These are phyloP conservation scores for Plectosphaerella plurivora DNA, from an alignment of 2,329 filamentous ascomycete species.

Conservation along the genomic window DNA sequence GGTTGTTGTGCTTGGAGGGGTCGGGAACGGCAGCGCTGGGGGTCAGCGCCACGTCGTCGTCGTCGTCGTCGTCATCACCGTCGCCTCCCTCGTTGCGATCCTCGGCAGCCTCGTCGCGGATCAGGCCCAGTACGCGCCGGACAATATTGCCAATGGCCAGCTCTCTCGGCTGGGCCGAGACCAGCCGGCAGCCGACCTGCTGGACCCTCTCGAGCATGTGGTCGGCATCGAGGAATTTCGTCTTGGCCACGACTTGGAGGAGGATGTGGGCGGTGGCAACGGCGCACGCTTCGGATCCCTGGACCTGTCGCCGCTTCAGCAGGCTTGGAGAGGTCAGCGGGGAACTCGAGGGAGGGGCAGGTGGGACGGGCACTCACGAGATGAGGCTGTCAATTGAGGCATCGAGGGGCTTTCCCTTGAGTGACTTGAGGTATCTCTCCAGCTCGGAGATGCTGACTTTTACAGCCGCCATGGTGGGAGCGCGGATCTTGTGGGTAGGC, in stretches of 20 bases:
- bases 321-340: conserved; percentile 49
- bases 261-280: conserved; percentile 88
- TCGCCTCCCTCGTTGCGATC: conserved; percentile 58
- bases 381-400: conserved; percentile 79
- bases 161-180: conserved; percentile 82
- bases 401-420: conserved; percentile 73
- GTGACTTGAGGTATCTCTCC: conserved; percentile 71
- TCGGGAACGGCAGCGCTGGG: conserved; percentile 33
- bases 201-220: conserved; percentile 78
- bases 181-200: conserved; percentile 71
- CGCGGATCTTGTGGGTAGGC: not conserved
- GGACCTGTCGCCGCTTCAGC: conserved; percentile 86
- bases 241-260: conserved; percentile 77
- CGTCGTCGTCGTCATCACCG: conserved; percentile 60
- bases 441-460: conserved; percentile 65
- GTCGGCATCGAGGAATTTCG: conserved; percentile 71
- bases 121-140: conserved; percentile 80
- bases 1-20: conserved; percentile 20
- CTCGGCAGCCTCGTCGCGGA: conserved; percentile 85
- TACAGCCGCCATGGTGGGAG: conserved; percentile 49
- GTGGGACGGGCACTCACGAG: conserved; percentile 52
- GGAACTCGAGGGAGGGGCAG: not conserved
- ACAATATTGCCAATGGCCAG: conserved; percentile 94
- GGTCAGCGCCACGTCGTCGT: conserved; percentile 38
- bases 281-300: conserved; percentile 81